A percentile compares a stretch with the other conserved stretches of the same genome.
Conservation (phyloP, 2,329 filamentous ascomycete species). For the Eurotiales sp. region DNA sequence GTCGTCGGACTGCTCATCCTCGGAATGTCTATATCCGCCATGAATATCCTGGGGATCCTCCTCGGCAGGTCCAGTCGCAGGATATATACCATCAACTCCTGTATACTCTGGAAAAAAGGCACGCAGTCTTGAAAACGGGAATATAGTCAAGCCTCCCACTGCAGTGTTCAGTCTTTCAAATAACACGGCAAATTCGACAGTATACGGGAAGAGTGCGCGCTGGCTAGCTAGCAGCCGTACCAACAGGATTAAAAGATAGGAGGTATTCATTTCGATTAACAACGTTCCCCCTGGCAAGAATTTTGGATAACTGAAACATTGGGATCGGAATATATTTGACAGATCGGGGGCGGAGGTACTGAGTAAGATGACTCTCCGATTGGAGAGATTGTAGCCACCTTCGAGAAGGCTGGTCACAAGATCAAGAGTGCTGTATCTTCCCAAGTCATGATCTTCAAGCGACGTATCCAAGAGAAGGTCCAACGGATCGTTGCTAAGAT, state of each 20-base stretch:
- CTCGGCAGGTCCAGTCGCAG: neutral
- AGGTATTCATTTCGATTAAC: conserved; percentile 3
- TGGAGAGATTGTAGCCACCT: neutral
- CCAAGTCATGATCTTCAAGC: neutral
- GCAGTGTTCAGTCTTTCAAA: conserved; percentile 1
- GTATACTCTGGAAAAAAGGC: neutral
- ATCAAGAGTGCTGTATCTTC: neutral
- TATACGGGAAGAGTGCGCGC: neutral
- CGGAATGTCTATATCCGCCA: neutral
- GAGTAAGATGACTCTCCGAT: neutral
- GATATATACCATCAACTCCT: neutral
- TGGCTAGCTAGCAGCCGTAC: conserved; percentile 1
- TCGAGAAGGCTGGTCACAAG: conserved; percentile 2
- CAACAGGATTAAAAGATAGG: neutral
- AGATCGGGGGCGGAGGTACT: neutral
- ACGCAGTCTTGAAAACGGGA: neutral
- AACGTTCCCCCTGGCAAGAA: conserved; percentile 1
- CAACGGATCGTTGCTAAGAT: neutral
- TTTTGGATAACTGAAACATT: neutral
- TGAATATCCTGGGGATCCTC: neutral
- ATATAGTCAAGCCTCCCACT: neutral
- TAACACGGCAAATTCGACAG: neutral
- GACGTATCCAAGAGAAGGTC: neutral
- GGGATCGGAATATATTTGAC: neutral
- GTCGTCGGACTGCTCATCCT: neutral